Percentiles rank a stretch among this genome's conserved stretches.
Conservation (phyloP, 441 rosid species). For the Codiaeum variegatum region DNA sequence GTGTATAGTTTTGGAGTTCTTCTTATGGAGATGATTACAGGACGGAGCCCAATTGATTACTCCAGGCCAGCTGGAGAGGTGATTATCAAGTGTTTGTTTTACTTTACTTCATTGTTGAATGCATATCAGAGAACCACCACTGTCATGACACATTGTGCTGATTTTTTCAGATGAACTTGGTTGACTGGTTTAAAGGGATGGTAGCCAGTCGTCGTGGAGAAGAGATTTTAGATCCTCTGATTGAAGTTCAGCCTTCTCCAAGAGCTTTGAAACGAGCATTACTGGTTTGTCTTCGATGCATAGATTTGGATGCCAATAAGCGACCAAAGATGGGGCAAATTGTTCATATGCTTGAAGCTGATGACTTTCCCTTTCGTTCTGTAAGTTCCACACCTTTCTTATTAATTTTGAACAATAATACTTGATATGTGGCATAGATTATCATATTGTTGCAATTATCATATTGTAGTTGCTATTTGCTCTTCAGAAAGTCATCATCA, state of each 20-base stretch:
- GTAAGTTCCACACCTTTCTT: conserved; percentile 33
- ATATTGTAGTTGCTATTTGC: not conserved
- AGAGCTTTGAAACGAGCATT: conserved; percentile 69
- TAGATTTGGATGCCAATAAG: conserved; percentile 77
- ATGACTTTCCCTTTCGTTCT: conserved; percentile 79
- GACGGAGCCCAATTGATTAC: conserved; percentile 85
- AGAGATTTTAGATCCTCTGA: conserved; percentile 72
- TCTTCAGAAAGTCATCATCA: not conserved
- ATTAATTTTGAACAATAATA: not conserved
- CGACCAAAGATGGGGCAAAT: conserved; percentile 97
- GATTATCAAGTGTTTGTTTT: not conserved
- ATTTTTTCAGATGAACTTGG: conserved; percentile 69
- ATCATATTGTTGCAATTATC: not conserved
- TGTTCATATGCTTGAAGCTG: conserved; percentile 91
- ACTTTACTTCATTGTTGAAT: not conserved
- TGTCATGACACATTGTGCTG: not conserved
- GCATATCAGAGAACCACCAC: not conserved
- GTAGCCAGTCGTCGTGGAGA: conserved; percentile 85
- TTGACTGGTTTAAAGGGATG: conserved; percentile 96
- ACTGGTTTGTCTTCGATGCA: conserved; percentile 84
- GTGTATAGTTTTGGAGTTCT: conserved; percentile 93
- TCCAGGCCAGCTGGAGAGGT: conserved; percentile 94
- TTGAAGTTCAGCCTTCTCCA: conserved; percentile 53
- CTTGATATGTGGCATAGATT: not conserved
- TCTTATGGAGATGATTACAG: conserved; percentile 92